Evolutionary conservation across 306 rosid species (phyloP).

Genomic region (Lagenaria siceraria): DNA sequence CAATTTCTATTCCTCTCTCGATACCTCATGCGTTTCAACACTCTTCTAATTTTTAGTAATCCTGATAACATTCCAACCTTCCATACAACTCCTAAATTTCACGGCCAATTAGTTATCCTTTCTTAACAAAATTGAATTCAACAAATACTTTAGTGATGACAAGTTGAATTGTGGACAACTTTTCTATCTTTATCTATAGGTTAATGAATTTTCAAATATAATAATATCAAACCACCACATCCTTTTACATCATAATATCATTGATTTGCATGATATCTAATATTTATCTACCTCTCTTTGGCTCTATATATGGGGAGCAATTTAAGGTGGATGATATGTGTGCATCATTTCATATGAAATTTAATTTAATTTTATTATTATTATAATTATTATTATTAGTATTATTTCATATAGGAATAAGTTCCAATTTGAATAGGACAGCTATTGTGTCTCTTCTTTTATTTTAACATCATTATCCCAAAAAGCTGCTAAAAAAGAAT

Average conservation of each 20-base stretch:
- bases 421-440: conserved; percentile 1
- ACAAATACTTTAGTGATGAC: not conserved
- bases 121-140: not conserved
- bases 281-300: not conserved
- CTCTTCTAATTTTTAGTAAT: too few relatives aligned
- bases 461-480: not conserved
- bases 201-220: too few relatives aligned
- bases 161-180: too few relatives aligned
- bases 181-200: too few relatives aligned
- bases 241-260: not conserved
- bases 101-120: too few relatives aligned
- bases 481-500: not conserved
- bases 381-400: too few relatives aligned
- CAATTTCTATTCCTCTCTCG: too few relatives aligned
- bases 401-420: not conserved
- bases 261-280: not conserved
- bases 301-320: not conserved
- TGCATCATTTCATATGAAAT: not conserved
- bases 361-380: too few relatives aligned
- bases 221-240: not conserved
- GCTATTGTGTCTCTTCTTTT: not conserved
- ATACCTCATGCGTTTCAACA: too few relatives aligned
- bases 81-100: too few relatives aligned
- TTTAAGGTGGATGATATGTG: not conserved
- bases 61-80: too few relatives aligned